Conservation (phyloP, 805 yeast genomes). For the Lipomyces sp. region DNA sequence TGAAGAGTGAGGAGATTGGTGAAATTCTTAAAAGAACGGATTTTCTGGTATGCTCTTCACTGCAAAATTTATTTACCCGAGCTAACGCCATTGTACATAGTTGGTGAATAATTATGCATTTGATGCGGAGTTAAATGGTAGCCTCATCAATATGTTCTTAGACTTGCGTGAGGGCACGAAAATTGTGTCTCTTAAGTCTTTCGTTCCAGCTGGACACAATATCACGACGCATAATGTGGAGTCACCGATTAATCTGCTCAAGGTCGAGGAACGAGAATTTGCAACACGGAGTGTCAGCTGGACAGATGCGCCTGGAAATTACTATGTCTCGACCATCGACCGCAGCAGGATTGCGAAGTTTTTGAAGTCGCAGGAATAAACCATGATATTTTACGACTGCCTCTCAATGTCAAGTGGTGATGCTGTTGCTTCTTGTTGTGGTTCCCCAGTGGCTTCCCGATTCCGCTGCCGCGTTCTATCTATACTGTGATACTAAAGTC, state of each 20-base stretch:
- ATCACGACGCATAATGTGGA: conserved; percentile 59
- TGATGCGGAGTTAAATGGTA: conserved; percentile 71
- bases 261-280: conserved; percentile 66
- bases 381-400: not conserved
- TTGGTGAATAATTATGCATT: conserved; percentile 84
- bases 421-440: not conserved
- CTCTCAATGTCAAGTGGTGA: not conserved
- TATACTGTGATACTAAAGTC: conserved; percentile 14
- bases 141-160: conserved; percentile 66
- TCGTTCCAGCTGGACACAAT: conserved; percentile 76
- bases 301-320: conserved; percentile 80
- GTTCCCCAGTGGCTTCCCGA: conserved; percentile 13
- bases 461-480: conserved; percentile 24
- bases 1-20: conserved; percentile 62
- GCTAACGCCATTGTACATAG: conserved; percentile 13
- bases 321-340: conserved; percentile 74
- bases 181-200: conserved; percentile 76
- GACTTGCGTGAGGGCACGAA: conserved; percentile 74
- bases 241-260: conserved; percentile 65
- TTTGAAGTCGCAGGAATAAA: conserved; percentile 12
- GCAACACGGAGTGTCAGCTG: conserved; percentile 80
- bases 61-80: not conserved
- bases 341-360: conserved; percentile 40
- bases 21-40: conserved; percentile 63
- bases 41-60: conserved; percentile 51